A percentile compares a stretch with the other conserved stretches of the same genome.
Conservation (phyloP, 306 rosid genomes). For the Crataegus laevigata region DNA sequence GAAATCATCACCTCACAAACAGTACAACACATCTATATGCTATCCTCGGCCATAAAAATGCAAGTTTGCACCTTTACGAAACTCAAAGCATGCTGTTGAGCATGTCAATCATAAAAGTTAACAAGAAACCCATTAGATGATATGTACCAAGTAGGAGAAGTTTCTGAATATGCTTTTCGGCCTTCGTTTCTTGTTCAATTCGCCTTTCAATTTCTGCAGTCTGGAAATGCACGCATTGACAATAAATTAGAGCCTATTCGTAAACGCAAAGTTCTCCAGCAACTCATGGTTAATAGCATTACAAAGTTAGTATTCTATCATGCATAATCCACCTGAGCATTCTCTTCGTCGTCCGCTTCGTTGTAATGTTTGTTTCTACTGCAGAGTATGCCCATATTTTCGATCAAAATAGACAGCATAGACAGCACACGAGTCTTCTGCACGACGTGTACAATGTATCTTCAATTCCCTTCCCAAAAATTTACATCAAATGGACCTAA, state of each 20-base stretch:
- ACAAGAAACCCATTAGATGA: slow-evolving; percentile 6
- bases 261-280: neutral
- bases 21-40: slow-evolving; percentile 1
- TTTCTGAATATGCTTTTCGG: slow-evolving; percentile 90
- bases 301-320: neutral
- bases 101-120: slow-evolving; percentile 1
- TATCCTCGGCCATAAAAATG: neutral
- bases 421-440: slow-evolving; percentile 55
- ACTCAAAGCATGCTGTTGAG: slow-evolving; percentile 5
- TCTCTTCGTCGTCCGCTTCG: slow-evolving; percentile 70
- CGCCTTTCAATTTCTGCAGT: slow-evolving; percentile 87
- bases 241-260: slow-evolving; percentile 12
- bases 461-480: slow-evolving; percentile 26
- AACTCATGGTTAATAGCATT: neutral
- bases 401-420: slow-evolving; percentile 64
- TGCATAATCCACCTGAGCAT: slow-evolving; percentile 55
- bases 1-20: neutral
- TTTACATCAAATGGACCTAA: slow-evolving; percentile 35
- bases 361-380: slow-evolving; percentile 67
- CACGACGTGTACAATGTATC: slow-evolving; percentile 26
- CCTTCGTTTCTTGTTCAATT: slow-evolving; percentile 87
- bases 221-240: slow-evolving; percentile 41
- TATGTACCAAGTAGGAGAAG: slow-evolving; percentile 81
- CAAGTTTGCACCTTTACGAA: neutral
- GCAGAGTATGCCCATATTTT: slow-evolving; percentile 91